Base-by-base conservation (phyloP, 345 rosid genomes). In the Anastatica hierochuntica region DNA sequence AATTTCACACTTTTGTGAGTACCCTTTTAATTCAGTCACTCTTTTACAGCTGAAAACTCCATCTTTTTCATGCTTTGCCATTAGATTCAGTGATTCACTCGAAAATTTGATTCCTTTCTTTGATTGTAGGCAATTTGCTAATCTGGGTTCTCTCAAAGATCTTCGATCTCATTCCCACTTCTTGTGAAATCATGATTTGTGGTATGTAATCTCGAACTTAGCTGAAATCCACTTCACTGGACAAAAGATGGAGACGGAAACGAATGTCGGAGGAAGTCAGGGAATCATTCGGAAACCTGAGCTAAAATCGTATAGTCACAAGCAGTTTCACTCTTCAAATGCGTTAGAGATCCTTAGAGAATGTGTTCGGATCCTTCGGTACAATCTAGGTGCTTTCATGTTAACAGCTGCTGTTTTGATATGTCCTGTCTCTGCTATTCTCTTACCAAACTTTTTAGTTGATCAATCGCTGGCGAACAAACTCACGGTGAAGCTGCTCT, bases 261-360 rank as follows among this genome's bases (percentile, higher is more conserved):
- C 59, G 39, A 64, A 64, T 74, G 73, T 48, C 31, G 63, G 63
- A 39, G 81, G 71, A 46, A 67, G n/a, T n/a, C n/a, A n/a, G n/a
- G n/a, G n/a, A n/a, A n/a, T 73, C 41, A 62, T 67, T 52, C 62
- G 60, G 37, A 66, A 41, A 60, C 33, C 73, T 14, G 82, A 83
- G 67, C 30, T 75, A 10, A 85, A 76, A 43, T 47, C 72, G 40
- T 49, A 72, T 60, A 51, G 23, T 40, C 39, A 55, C 44, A 65
- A 66, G 14, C 85, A 69, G 19, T 71, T 78, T 53, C 84, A 66
- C 70, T 74, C 92, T 6, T 68, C 77, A 64, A 82, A 73, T 48
- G 95, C 95, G 1, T 58, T 84, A 59, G 95, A 86, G 74, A 90
- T 90, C 74, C 53, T 90, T 61, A 80, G 94, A 50, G 95, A 90